Base-by-base conservation (phyloP, 371 early-diverging fungal genomes). In the Neoconidiobolus thromboides region DNA sequence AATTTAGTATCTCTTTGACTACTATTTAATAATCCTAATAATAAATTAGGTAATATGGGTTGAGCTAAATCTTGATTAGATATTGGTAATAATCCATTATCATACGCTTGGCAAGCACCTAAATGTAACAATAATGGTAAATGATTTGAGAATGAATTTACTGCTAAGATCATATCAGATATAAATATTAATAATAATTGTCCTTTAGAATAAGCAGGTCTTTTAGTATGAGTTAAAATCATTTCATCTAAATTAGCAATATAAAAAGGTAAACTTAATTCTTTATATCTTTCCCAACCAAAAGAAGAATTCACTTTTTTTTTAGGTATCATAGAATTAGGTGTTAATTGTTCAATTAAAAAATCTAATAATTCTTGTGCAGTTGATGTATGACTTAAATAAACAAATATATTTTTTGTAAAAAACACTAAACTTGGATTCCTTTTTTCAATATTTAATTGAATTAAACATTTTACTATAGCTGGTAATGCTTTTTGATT, bases 401-500 rank as follows among this genome's bases (percentile, higher is more conserved):
- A 89, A 2, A 87, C 85, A 63, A 87, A 76, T 0, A 90, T 77
- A 56, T 85, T 85, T 64, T 89, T 88, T 4, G 88, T 83, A 61
- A 85, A 80, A 36, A 76, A 72, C 26, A 89, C 74, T 62, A 87
- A 83, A 65, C 80, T 78, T 2, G 89, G 87, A 62, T 87, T 89
- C 12, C 88, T 70, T 51, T 80, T 81, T 59, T 83, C 78, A 2
- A 87, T 67, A 0, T 86, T 84, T 52, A 87, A 72, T 55, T 83
- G 78, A 4, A 88, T 64, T 9, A 92, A 63, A 64, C 76, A 89
- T 63, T 83, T 78, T 9, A 89, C 73, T 41, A 87, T 81, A 0
- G 81, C 80, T 7, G 76, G 71, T 0, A 84, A 75, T 59, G 87
- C 83, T 9, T 73, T 71, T 37, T 74, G 74, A 61, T 79, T 74